Conservation (phyloP, 768 basidiomycete genomes). For the Tylopilus vinaceipallidus region DNA sequence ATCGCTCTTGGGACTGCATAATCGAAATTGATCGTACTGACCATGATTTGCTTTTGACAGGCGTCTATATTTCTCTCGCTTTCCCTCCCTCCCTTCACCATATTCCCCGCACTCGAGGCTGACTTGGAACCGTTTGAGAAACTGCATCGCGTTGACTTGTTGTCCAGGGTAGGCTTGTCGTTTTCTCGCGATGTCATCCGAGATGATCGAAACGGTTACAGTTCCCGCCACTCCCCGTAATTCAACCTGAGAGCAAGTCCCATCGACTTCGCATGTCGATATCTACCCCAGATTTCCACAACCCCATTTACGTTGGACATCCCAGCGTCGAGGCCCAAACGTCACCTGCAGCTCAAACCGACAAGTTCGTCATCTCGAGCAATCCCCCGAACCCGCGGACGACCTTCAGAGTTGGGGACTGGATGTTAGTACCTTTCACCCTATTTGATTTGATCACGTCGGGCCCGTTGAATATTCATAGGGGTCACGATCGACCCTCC, state of each 20-base stretch:
- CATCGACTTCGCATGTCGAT: conserved; percentile 34
- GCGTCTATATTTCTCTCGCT: conserved; percentile 55
- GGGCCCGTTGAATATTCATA: conserved; percentile 10
- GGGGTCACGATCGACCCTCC: conserved; percentile 16
- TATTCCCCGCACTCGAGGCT: conserved; percentile 56
- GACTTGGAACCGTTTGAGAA: conserved; percentile 64
- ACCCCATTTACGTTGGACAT: conserved; percentile 13
- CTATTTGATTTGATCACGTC: conserved; percentile 19
- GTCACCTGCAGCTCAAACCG: conserved; percentile 7
- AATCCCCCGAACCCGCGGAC: conserved; percentile 72
- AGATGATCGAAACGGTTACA: not conserved
- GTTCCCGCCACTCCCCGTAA: conserved; percentile 23
- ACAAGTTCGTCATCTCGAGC: conserved; percentile 57
- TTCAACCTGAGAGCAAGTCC: conserved; percentile 16
- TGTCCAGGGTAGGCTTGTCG: conserved; percentile 20
- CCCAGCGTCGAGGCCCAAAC: not conserved
- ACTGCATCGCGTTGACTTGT: conserved; percentile 44
- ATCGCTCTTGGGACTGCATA: conserved; percentile 11
- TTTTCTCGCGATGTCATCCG: not conserved
- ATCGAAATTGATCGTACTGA: conserved; percentile 21
- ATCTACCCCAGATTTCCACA: conserved; percentile 34
- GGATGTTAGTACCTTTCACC: conserved; percentile 59
- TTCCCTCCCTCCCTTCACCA: conserved; percentile 43
- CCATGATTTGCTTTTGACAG: conserved; percentile 33
- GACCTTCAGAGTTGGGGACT: conserved; percentile 67